These are phyloP conservation scores for Paxillus rubicundulus DNA, from an alignment of 768 basidiomycete genomes.

Conservation along the genomic window DNA sequence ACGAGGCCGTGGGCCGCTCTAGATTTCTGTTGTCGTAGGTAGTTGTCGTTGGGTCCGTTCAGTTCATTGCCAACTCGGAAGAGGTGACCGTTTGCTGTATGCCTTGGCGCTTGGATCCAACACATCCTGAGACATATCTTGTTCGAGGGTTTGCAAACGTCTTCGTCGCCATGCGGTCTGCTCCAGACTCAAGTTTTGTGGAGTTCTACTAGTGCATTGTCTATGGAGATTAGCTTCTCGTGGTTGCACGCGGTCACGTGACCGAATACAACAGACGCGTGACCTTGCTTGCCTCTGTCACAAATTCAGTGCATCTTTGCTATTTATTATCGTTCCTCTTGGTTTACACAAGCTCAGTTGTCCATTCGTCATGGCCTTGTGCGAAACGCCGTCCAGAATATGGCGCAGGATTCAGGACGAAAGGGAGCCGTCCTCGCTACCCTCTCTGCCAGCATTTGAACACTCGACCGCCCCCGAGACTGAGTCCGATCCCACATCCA, in stretches of 20 bases:
- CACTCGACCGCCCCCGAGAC: slow-evolving; percentile 49
- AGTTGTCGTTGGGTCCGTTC: too few species aligned
- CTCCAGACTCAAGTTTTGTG: too few species aligned
- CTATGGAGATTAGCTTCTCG: not conserved
- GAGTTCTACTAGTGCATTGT: too few species aligned
- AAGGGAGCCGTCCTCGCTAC: slow-evolving; percentile 77
- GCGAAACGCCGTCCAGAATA: slow-evolving; percentile 82
- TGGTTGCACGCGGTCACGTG: slow-evolving; percentile 28
- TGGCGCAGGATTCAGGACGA: slow-evolving; percentile 83
- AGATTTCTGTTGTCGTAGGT: too few species aligned
- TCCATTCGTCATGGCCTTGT: slow-evolving; percentile 40
- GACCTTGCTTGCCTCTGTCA: too few species aligned
- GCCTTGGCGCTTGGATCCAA: too few species aligned
- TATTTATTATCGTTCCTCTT: not conserved
- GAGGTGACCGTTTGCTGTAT: too few species aligned
- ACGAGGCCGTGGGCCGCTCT: too few species aligned
- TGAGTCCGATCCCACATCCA: slow-evolving; percentile 35
- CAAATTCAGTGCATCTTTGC: not conserved
- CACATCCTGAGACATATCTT: too few species aligned
- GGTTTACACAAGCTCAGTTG: not conserved
- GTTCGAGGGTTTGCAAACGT: too few species aligned
- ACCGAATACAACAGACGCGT: slow-evolving; percentile 17
- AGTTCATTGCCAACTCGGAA: too few species aligned
- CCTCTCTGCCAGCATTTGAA: slow-evolving; percentile 71
- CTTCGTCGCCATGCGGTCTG: too few species aligned